phyloP scores from a whole-genome alignment of 495 filamentous ascomycete genomes.

The Entonaema liquescens region DNA sequence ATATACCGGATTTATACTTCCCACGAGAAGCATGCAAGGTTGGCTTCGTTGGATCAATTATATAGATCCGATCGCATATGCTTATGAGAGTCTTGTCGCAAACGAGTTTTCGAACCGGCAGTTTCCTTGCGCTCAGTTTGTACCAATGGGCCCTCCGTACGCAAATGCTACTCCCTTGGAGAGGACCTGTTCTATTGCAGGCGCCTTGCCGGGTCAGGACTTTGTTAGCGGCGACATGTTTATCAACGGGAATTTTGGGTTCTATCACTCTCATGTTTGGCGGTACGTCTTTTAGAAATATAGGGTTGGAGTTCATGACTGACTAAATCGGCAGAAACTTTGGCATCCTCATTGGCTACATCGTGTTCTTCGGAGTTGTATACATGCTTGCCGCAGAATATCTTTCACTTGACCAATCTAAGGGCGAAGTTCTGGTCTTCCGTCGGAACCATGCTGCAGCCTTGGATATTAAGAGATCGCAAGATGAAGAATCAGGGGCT shows the following conservation, averaged over 20 bases:
- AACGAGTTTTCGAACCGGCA: constrained; percentile 80
- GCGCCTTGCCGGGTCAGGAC: constrained; percentile 64
- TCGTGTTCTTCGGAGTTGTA: constrained; percentile 66
- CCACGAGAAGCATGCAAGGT: constrained; percentile 74
- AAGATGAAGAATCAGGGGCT: constrained; percentile 47
- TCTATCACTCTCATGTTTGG: constrained; percentile 72
- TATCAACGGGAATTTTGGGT: constrained; percentile 66
- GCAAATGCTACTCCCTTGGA: constrained; percentile 49
- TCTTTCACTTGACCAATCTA: constrained; percentile 77
- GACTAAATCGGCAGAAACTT: constrained; percentile 73
- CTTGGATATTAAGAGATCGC: constrained; percentile 27
- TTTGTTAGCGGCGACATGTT: constrained; percentile 72
- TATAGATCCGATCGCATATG: constrained; percentile 83
- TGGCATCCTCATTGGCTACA: constrained; percentile 79
- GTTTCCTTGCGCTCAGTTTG: constrained; percentile 69
- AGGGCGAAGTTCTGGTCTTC: constrained; percentile 92
- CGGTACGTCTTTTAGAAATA: constrained; percentile 46
- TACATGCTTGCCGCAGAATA: constrained; percentile 79
- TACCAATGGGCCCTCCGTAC: constrained; percentile 66
- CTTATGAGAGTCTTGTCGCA: constrained; percentile 77
- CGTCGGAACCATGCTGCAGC: constrained; percentile 7
- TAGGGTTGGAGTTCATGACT: not conserved
- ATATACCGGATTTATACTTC: constrained; percentile 85
- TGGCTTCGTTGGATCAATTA: constrained; percentile 86
- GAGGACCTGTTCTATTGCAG: constrained; percentile 68